Evolutionary conservation across 1,139 yeast genomes (phyloP).

Genomic region (Scheffersomyces insectosa): DNA sequence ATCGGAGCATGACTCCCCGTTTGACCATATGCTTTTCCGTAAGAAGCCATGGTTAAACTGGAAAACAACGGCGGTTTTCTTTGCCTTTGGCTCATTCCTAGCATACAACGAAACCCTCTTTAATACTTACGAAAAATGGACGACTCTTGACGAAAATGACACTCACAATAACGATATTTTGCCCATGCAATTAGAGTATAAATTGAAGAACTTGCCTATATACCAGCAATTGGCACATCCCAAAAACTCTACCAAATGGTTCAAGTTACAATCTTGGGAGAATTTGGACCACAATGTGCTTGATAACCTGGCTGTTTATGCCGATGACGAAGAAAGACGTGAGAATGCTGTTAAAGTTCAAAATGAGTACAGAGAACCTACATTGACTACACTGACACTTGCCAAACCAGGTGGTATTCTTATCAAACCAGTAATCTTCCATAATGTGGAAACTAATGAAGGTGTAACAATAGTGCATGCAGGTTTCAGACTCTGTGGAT

Average conservation of each 20-base stretch:
- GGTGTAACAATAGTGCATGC: conserved; percentile 70
- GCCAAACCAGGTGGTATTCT: conserved; percentile 76
- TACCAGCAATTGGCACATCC: conserved; percentile 49
- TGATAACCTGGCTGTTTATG: conserved; percentile 21
- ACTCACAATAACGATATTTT: conserved; percentile 13
- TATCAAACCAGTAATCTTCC: conserved; percentile 70
- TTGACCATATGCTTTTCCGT: conserved; percentile 30
- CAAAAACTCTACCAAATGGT: conserved; percentile 41
- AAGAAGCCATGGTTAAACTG: conserved; percentile 33
- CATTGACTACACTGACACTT: conserved; percentile 34
- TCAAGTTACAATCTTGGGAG: conserved; percentile 59
- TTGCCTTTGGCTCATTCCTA: conserved; percentile 28
- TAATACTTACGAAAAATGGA: conserved; percentile 32
- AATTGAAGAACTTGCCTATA: conserved; percentile 53
- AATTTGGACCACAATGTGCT: conserved; percentile 49
- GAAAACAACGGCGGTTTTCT: conserved; percentile 30
- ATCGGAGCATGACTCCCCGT: conserved; percentile 35
- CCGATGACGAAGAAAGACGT: conserved; percentile 9
- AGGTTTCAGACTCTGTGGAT: conserved; percentile 81
- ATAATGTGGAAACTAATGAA: conserved; percentile 56
- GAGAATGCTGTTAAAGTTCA: conserved; percentile 20
- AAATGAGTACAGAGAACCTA: conserved; percentile 31
- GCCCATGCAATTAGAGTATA: conserved; percentile 38
- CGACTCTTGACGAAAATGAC: conserved; percentile 26
- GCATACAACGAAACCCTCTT: conserved; percentile 39